Conservation (phyloP, 495 filamentous ascomycete species). For the Peziza echinospora region DNA sequence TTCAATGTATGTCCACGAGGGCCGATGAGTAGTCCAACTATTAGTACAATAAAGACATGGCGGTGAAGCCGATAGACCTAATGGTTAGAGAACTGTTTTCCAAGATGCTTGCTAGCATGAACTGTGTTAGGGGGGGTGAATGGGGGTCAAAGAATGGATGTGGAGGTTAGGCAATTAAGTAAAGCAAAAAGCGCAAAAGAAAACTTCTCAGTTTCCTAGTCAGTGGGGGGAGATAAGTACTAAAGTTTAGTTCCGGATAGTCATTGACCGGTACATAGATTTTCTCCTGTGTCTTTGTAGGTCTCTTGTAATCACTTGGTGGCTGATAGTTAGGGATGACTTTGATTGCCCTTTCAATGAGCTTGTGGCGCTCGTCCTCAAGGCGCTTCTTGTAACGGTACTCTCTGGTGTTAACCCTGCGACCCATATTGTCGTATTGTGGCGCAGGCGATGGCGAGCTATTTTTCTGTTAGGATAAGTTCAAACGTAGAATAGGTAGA, state of each 20-base stretch:
- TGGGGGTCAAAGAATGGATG: slow-evolving; percentile 12
- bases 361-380: slow-evolving; percentile 21
- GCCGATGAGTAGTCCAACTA: slow-evolving; percentile 70
- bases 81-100: slow-evolving; percentile 13
- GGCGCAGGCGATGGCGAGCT: slow-evolving; percentile 20
- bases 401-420: slow-evolving; percentile 20
- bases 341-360: slow-evolving; percentile 20
- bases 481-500: background rate
- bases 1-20: slow-evolving; percentile 68
- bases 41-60: slow-evolving; percentile 29
- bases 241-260: slow-evolving; percentile 99
- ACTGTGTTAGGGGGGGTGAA: slow-evolving; percentile 5
- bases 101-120: background rate
- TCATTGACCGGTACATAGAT: slow-evolving; percentile 45
- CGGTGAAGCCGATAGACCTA: slow-evolving; percentile 4
- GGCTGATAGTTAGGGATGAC: slow-evolving; percentile 20
- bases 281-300: slow-evolving; percentile 20
- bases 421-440: slow-evolving; percentile 20
- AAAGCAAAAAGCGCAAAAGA: background rate
- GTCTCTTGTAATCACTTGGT: slow-evolving; percentile 20
- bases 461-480: too few relatives aligned
- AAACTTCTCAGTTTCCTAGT: background rate
- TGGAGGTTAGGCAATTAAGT: background rate
- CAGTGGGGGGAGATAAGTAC: slow-evolving; percentile 74
- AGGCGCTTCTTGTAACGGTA: slow-evolving; percentile 20